Evolutionary conservation across 805 yeast genomes (phyloP).

Genomic region (Phaffomyces opuntiae): DNA sequence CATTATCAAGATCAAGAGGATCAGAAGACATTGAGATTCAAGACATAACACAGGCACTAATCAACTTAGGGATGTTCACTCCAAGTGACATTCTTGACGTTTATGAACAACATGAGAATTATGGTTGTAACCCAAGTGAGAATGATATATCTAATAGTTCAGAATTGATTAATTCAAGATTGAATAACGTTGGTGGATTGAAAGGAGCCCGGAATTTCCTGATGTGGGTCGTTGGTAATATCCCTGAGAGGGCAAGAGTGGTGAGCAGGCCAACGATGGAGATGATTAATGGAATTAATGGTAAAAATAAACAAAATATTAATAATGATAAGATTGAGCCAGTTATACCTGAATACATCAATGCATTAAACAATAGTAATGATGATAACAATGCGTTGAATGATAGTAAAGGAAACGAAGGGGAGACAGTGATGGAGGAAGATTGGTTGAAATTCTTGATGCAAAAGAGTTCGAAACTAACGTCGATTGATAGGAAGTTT

Average conservation of each 20-base stretch:
- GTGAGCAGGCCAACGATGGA: slow-evolving; percentile 29
- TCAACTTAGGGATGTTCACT: slow-evolving; percentile 52
- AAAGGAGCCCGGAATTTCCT: slow-evolving; percentile 37
- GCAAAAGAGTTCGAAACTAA: slow-evolving; percentile 22
- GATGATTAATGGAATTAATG: slow-evolving; percentile 11
- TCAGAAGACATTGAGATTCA: slow-evolving; percentile 44
- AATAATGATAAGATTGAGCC: slow-evolving; percentile 8
- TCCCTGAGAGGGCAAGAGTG: slow-evolving; percentile 36
- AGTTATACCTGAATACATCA: slow-evolving; percentile 26
- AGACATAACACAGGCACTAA: slow-evolving; percentile 69
- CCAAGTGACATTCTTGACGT: slow-evolving; percentile 52
- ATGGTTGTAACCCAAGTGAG: slow-evolving; percentile 21
- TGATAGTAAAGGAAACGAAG: background rate
- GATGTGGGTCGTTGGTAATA: slow-evolving; percentile 47
- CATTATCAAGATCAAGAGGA: slow-evolving; percentile 35
- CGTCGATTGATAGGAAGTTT: slow-evolving; percentile 13
- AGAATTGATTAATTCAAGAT: background rate
- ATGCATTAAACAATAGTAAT: slow-evolving; percentile 3
- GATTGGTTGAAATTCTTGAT: slow-evolving; percentile 30
- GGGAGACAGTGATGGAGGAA: slow-evolving; percentile 19
- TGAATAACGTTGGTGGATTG: background rate
- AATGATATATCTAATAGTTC: too few species aligned
- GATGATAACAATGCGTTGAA: too few species aligned
- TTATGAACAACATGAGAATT: slow-evolving; percentile 36
- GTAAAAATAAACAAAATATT: slow-evolving; percentile 9